Evolutionary conservation across 23 red algal genomes (phyloP), one percentile per base, ranked within the genome.

Genomic region (Gracilaria domingensis): DNA sequence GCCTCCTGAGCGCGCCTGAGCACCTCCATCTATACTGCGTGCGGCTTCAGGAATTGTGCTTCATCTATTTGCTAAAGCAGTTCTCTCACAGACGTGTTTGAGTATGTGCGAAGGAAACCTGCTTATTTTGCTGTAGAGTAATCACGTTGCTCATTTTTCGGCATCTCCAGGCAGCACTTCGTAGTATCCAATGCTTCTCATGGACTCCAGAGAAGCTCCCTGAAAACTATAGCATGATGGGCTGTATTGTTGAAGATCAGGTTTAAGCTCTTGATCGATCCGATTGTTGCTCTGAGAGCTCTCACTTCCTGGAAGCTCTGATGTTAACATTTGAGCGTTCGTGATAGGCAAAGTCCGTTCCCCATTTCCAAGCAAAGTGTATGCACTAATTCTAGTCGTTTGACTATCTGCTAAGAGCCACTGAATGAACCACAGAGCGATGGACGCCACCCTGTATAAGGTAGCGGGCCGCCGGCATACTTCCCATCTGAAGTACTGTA

Each of bases 211-310:
- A n/a, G n/a, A n/a, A n/a, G n/a, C n/a, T n/a, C 39, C 42, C 14
- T 48, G 72, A 0, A 42, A 13, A 77, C 72, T 20, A 77, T 12
- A 12, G 26, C 29, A 77, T 0, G 23, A 33, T 6, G 23, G 40
- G n/a, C 18, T 77, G 20, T 77, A 42, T 30, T 77, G 72, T 20
- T 77, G 72, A 49, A 77, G 26, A 30, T 77, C 72, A 45, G 28
- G 11, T 33, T 50, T 77, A 8, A 51, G 72, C 30, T 29, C 23
- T 51, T 77, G 72, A 30, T 51, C 50, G 72, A 30, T 77, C 20
- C 72, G 39, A 26, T 28, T 30, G 45, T 34, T 77, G 17, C 72
- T 20, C 30, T 42, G 38, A 8, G 72, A 23, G 39, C 24, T 74
- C 4, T 4, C 26, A 30, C 72, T 50, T 16, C 50, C 72, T 16